Percentiles rank a stretch among this genome's conserved stretches.
phyloP scores from a whole-genome alignment of 441 rosid genomes.

The Arabidopsis lyrata region DNA sequence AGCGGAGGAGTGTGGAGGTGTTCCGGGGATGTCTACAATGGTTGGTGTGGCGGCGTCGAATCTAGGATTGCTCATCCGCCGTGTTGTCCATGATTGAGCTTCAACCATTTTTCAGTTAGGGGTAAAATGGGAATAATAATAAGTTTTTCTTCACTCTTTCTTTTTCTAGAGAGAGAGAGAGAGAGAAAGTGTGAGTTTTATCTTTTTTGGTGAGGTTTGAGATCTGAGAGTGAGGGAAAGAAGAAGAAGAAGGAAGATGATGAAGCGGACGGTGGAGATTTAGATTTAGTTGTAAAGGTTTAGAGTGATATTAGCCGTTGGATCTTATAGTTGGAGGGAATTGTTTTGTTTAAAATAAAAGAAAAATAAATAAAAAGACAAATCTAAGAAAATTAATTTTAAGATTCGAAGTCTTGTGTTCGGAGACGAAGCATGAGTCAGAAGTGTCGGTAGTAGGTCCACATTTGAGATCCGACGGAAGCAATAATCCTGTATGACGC shows the following conservation, averaged over 20 bases:
- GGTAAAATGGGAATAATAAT: constrained; percentile 26
- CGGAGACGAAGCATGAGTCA: constrained; percentile 46
- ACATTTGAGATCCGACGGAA: constrained; percentile 37
- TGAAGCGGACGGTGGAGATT: constrained; percentile 58
- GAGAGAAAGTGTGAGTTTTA: constrained; percentile 17
- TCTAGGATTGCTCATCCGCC: constrained; percentile 97
- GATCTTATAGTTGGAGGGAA: constrained; percentile 53
- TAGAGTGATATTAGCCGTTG: constrained; percentile 45
- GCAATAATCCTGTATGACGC: constrained; percentile 42
- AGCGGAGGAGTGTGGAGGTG: constrained; percentile 58
- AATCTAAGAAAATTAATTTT: constrained; percentile 27
- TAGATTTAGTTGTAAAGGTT: constrained; percentile 53
- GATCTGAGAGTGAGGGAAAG: constrained; percentile 52
- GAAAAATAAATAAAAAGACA: not conserved
- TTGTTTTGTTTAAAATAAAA: constrained; percentile 1
- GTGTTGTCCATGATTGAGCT: constrained; percentile 96
- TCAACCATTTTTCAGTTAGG: constrained; percentile 68
- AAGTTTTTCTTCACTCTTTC: not conserved
- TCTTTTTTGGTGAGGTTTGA: constrained; percentile 17
- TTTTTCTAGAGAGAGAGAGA: constrained; percentile 35
- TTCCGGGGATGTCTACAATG: constrained; percentile 82
- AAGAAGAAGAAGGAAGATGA: constrained; percentile 29
- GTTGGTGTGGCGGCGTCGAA: constrained; percentile 59
- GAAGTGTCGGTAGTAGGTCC: constrained; percentile 71
- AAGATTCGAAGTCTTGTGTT: constrained; percentile 47